These are phyloP conservation scores for Ustilago hordei DNA, from an alignment of 1,284 basidiomycete species.

Conservation along the genomic window DNA sequence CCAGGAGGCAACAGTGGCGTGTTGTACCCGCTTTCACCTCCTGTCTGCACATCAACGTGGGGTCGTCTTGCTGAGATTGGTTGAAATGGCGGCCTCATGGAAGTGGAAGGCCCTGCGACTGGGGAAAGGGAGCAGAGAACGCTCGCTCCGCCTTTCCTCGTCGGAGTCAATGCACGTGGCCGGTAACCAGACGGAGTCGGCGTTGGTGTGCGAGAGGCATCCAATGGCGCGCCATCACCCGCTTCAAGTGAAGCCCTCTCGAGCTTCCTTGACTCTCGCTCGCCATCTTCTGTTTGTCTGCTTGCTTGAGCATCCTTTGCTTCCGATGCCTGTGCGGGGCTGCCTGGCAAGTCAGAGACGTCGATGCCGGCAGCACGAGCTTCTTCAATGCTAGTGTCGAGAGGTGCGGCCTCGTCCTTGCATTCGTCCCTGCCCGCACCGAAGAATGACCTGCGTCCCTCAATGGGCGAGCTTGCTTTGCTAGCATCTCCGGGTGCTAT, in stretches of 20 bases:
- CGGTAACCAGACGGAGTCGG: slow-evolving; percentile 48
- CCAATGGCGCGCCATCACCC: slow-evolving; percentile 6
- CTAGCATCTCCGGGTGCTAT: slow-evolving; percentile 57
- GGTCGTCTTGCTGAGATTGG: slow-evolving; percentile 34
- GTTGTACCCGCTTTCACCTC: slow-evolving; percentile 55
- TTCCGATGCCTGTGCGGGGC: slow-evolving; percentile 5
- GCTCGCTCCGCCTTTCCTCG: slow-evolving; percentile 16
- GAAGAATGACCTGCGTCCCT: slow-evolving; percentile 17
- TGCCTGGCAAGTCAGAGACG: slow-evolving; percentile 34
- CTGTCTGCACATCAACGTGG: slow-evolving; percentile 51
- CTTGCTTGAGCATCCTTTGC: neutral
- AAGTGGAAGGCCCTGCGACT: slow-evolving; percentile 34
- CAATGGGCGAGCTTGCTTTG: slow-evolving; percentile 55
- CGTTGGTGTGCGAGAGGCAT: slow-evolving; percentile 49
- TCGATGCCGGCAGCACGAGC: slow-evolving; percentile 45
- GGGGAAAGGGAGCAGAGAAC: slow-evolving; percentile 43
- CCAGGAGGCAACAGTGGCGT: slow-evolving; percentile 56
- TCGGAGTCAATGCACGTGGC: slow-evolving; percentile 48
- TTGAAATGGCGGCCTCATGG: slow-evolving; percentile 33
- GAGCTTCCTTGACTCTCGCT: slow-evolving; percentile 28
- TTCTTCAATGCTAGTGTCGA: slow-evolving; percentile 25
- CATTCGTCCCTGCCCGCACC: slow-evolving; percentile 8
- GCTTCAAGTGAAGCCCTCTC: slow-evolving; percentile 6
- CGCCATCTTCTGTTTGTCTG: slow-evolving; percentile 22
- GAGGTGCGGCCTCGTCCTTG: neutral